These are phyloP conservation scores for Tuber umbilicatum DNA, from an alignment of 495 filamentous ascomycete genomes.

Conservation along the genomic window DNA sequence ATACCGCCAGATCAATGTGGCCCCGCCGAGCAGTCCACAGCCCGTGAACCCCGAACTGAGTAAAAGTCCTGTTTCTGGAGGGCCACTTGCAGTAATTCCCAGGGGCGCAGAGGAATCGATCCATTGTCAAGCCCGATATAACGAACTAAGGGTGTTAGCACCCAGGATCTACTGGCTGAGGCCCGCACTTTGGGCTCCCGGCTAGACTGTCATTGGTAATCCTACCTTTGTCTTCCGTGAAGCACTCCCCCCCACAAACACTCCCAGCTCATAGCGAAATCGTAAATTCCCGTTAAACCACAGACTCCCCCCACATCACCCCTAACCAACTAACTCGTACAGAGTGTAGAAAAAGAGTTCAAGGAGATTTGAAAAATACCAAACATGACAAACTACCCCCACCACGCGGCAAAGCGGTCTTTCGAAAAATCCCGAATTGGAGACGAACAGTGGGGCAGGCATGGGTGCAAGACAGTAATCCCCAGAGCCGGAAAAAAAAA, in stretches of 20 bases:
- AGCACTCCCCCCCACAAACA: neutral
- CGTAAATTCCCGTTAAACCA: neutral
- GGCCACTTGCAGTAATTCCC: neutral
- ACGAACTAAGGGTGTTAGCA: neutral
- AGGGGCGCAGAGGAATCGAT: neutral
- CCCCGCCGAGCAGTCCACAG: neutral
- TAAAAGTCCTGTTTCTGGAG: neutral
- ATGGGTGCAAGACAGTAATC: too few species aligned
- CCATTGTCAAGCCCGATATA: neutral
- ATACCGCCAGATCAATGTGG: neutral
- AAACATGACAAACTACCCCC: neutral
- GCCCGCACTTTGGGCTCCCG: neutral
- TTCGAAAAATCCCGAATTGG: neutral
- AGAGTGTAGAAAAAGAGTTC: neutral
- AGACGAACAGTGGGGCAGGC: neutral
- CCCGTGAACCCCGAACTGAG: too few species aligned
- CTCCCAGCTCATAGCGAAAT: neutral
- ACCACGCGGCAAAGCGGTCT: neutral
- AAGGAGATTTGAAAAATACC: neutral
- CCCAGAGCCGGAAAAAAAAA: too few species aligned
- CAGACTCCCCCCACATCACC: neutral
- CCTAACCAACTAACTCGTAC: neutral
- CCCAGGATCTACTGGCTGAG: neutral
- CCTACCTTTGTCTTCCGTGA: neutral
- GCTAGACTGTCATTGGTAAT: neutral